These are phyloP conservation scores for Stephania japonica DNA, from an alignment of 164 flowering plant species.

Conservation along the genomic window DNA sequence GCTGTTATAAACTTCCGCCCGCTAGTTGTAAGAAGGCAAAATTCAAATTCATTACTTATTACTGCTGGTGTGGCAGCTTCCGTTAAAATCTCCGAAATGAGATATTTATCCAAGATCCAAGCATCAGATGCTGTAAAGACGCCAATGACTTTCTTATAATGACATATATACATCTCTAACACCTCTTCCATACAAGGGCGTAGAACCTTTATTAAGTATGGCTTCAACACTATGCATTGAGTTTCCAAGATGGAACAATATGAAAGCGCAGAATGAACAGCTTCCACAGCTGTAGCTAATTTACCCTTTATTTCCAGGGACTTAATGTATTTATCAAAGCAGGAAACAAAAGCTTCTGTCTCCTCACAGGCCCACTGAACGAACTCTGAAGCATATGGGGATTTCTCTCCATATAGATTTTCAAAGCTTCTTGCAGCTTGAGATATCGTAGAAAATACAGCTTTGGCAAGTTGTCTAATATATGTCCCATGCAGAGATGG, in stretches of 20 bases:
- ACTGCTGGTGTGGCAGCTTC: slow-evolving; percentile 18
- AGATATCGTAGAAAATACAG: slow-evolving; percentile 53
- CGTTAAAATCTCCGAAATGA: slow-evolving; percentile 31
- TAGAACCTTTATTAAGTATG: slow-evolving; percentile 42
- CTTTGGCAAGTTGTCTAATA: slow-evolving; percentile 39
- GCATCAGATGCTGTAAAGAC: slow-evolving; percentile 43
- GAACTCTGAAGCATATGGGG: slow-evolving; percentile 43
- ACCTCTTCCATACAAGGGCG: slow-evolving; percentile 50
- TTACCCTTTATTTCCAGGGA: slow-evolving; percentile 44
- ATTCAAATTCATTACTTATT: slow-evolving; percentile 33
- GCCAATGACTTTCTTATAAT: slow-evolving; percentile 44
- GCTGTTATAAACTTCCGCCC: slow-evolving; percentile 51
- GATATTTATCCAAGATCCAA: slow-evolving; percentile 56
- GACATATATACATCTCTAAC: slow-evolving; percentile 32
- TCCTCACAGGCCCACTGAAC: slow-evolving; percentile 58
- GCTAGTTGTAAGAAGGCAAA: slow-evolving; percentile 53
- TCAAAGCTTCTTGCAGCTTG: slow-evolving; percentile 58
- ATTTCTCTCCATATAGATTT: slow-evolving; percentile 39
- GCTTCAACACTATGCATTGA: slow-evolving; percentile 36
- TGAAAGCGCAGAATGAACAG: slow-evolving; percentile 37
- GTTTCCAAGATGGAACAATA: slow-evolving; percentile 51
- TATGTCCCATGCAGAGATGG: slow-evolving; percentile 25
- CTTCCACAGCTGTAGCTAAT: slow-evolving; percentile 38
- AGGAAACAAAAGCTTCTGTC: slow-evolving; percentile 36
- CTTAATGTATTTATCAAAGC: slow-evolving; percentile 32